Conservation (phyloP, 2,329 filamentous ascomycete genomes). For the Grosmannia huntii region DNA sequence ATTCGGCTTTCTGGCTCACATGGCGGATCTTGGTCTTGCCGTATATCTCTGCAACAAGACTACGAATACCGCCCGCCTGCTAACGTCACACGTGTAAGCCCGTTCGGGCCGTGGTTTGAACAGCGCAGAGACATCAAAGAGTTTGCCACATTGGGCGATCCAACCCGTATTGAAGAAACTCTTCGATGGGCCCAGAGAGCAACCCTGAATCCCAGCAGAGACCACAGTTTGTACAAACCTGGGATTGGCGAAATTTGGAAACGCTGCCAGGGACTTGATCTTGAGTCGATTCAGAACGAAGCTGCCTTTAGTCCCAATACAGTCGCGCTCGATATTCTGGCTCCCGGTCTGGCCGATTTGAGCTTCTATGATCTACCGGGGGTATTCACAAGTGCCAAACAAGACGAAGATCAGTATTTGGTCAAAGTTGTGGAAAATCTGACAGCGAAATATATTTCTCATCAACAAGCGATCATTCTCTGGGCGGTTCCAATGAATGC, state of each 20-base stretch:
- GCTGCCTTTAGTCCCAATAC: constrained; percentile 74
- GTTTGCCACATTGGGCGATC: constrained; percentile 53
- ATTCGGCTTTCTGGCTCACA: constrained; percentile 53
- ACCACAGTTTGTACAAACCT: constrained; percentile 41
- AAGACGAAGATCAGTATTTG: constrained; percentile 52
- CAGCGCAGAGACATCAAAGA: constrained; percentile 33
- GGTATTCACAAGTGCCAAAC: constrained; percentile 58
- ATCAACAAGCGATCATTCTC: constrained; percentile 61
- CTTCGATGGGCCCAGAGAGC: constrained; percentile 67
- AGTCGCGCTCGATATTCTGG: constrained; percentile 62
- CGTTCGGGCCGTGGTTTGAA: constrained; percentile 54
- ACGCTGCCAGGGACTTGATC: constrained; percentile 4
- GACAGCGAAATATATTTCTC: constrained; percentile 54
- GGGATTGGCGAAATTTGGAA: constrained; percentile 15
- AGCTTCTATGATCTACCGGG: constrained; percentile 81
- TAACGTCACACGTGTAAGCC: constrained; percentile 32
- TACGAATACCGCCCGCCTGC: constrained; percentile 26
- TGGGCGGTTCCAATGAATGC: constrained; percentile 67
- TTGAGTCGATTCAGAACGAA: constrained; percentile 29
- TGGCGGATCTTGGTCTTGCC: constrained; percentile 51
- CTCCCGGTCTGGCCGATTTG: constrained; percentile 56
- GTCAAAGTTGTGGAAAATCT: constrained; percentile 62
- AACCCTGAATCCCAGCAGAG: constrained; percentile 52
- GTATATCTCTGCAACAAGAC: constrained; percentile 51
- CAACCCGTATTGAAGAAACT: constrained; percentile 50